Conservation (phyloP, 192 early-diverging fungal species). For the Gorgonomyces haynaldii region DNA sequence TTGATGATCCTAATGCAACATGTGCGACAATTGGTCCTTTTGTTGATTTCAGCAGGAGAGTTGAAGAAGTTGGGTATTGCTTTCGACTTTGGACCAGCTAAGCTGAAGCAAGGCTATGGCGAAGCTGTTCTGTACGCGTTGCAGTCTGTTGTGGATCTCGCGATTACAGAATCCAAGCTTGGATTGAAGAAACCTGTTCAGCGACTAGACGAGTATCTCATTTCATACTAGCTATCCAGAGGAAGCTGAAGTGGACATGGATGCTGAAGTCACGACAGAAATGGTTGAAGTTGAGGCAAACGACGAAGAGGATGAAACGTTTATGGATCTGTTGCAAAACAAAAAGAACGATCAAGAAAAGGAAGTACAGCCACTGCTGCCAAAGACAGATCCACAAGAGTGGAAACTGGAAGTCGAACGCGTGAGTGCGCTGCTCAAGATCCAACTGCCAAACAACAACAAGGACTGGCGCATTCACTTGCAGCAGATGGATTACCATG, state of each 20-base stretch:
- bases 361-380: conserved; percentile 14
- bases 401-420: conserved; percentile 51
- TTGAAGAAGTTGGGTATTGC: conserved; percentile 37
- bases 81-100: conserved; percentile 42
- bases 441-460: conserved; percentile 45
- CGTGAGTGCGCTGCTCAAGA: conserved; percentile 36
- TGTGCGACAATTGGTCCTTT: conserved; percentile 36
- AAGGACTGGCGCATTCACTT: conserved; percentile 52
- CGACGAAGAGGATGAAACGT: conserved; percentile 42
- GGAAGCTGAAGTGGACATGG: conserved; percentile 50
- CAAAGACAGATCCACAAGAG: conserved; percentile 35
- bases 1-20: conserved; percentile 50
- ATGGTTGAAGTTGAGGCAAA: conserved; percentile 29
- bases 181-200: conserved; percentile 39
- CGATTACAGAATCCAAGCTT: conserved; percentile 22
- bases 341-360: conserved; percentile 11
- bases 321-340: conserved; percentile 9
- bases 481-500: conserved; percentile 38
- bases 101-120: conserved; percentile 45
- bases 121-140: conserved; percentile 35
- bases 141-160: conserved; percentile 31
- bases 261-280: conserved; percentile 50
- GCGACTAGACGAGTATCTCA: conserved; percentile 39
- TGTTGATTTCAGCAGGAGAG: conserved; percentile 22
- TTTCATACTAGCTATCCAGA: conserved; percentile 37